These are phyloP conservation scores for Gossypium davidsonii DNA, from an alignment of 441 rosid genomes.

Conservation along the genomic window DNA sequence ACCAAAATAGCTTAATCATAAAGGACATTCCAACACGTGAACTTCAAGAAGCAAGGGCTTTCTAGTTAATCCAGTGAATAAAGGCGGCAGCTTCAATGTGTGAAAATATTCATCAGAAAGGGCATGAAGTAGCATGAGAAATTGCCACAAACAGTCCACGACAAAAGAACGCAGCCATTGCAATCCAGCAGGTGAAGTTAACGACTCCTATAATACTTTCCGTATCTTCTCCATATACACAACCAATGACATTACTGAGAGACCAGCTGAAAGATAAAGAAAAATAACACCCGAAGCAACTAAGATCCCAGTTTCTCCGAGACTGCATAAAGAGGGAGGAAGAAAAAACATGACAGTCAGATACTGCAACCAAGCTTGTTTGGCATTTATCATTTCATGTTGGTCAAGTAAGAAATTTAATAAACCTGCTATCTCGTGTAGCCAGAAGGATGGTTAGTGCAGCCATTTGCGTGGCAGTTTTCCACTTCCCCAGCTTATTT, in stretches of 20 bases:
- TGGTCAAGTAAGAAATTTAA: not conserved
- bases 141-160: not conserved
- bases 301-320: conserved; percentile 45
- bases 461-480: conserved; percentile 92
- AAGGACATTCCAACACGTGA: conserved; percentile 8
- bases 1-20: not conserved
- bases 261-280: conserved; percentile 86
- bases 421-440: conserved; percentile 66
- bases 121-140: conserved; percentile 2
- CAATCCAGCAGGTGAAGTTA: conserved; percentile 15
- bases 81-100: conserved; percentile 9
- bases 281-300: conserved; percentile 57
- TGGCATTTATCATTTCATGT: not conserved
- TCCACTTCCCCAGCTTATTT: conserved; percentile 93
- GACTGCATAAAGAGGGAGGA: conserved; percentile 32
- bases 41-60: not conserved
- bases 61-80: conserved; percentile 8
- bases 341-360: not conserved
- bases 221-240: conserved; percentile 80
- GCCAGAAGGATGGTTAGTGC: conserved; percentile 84
- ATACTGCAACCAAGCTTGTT: not conserved
- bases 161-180: conserved; percentile 4
- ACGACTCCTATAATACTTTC: conserved; percentile 66
- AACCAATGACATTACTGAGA: conserved; percentile 72
- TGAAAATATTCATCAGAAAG: not conserved